Evolutionary conservation across 2,329 filamentous ascomycete genomes (phyloP).

Genomic region (Stagonosporopsis rhizophila): DNA sequence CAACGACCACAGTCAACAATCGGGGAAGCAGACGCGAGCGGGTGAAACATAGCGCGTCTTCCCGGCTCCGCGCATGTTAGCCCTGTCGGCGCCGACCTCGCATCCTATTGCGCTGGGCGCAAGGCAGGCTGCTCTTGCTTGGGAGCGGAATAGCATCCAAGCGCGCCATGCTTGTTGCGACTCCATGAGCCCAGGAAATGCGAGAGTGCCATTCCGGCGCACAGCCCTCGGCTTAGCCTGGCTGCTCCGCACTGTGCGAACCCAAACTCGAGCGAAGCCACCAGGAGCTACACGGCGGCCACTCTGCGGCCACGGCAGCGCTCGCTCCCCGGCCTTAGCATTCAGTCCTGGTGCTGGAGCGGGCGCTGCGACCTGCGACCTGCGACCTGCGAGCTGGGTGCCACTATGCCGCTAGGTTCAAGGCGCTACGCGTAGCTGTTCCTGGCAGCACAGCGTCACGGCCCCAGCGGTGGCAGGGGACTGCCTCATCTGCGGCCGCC

Average conservation of each 20-base stretch:
- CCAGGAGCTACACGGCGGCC: constrained; percentile 10
- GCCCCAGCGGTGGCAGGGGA: constrained; percentile 27
- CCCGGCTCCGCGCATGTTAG: constrained; percentile 42
- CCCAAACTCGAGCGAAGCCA: constrained; percentile 28
- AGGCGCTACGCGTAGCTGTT: constrained; percentile 22
- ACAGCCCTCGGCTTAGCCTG: constrained; percentile 17
- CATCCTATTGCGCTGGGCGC: constrained; percentile 17
- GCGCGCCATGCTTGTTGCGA: constrained; percentile 33
- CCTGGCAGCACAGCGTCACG: constrained; percentile 22
- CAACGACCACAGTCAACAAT: constrained; percentile 9
- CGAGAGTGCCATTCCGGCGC: constrained; percentile 23
- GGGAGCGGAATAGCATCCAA: constrained; percentile 27
- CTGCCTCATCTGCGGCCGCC: constrained; percentile 33
- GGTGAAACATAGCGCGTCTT: constrained; percentile 47
- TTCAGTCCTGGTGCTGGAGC: neutral
- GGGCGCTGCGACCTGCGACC: neutral
- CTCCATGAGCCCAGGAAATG: neutral
- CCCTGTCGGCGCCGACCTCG: constrained; percentile 22
- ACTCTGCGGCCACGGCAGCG: constrained; percentile 9
- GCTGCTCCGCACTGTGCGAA: constrained; percentile 28
- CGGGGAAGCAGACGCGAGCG: constrained; percentile 29
- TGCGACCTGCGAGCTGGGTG: constrained; percentile 10
- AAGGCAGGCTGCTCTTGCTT: constrained; percentile 26
- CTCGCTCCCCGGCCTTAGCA: neutral
- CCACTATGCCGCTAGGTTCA: neutral